These are phyloP conservation scores for Fusarium nematophilum DNA, from an alignment of 2,329 filamentous ascomycete species.

Conservation along the genomic window DNA sequence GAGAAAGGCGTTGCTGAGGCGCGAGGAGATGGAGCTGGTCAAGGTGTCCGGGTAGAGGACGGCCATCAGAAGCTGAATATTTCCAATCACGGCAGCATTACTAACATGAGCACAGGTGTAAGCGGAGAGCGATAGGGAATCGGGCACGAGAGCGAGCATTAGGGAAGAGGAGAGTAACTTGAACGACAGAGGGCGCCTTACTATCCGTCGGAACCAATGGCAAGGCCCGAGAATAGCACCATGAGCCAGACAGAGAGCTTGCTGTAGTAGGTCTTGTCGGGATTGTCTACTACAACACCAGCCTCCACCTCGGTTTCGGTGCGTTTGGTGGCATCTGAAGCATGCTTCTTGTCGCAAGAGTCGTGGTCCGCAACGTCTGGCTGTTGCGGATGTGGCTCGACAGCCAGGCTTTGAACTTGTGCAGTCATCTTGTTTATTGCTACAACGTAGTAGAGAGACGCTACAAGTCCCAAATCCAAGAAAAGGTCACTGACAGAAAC, in stretches of 20 bases:
- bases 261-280: conserved; percentile 49
- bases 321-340: conserved; percentile 1
- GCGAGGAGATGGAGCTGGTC: conserved; percentile 58
- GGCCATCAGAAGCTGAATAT: conserved; percentile 55
- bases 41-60: conserved; percentile 56
- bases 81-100: conserved; percentile 58
- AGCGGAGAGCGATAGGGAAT: not conserved
- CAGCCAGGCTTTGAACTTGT: not conserved
- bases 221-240: conserved; percentile 58
- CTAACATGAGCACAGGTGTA: conserved; percentile 30
- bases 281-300: conserved; percentile 26
- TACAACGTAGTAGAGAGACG: not conserved
- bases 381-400: not conserved
- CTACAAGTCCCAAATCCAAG: too few relatives aligned
- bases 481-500: too few relatives aligned
- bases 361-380: not conserved
- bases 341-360: conserved; percentile 14
- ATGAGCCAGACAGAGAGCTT: conserved; percentile 56
- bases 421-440: not conserved
- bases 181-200: conserved; percentile 32
- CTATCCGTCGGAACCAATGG: conserved; percentile 59
- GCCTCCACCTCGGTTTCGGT: conserved; percentile 27
- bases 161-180: not conserved
- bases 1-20: conserved; percentile 66
- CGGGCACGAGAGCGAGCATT: too few relatives aligned